Evolutionary conservation across 352 stramenopile genomes (phyloP).

Genomic region (Phytophthora pluvialis): DNA sequence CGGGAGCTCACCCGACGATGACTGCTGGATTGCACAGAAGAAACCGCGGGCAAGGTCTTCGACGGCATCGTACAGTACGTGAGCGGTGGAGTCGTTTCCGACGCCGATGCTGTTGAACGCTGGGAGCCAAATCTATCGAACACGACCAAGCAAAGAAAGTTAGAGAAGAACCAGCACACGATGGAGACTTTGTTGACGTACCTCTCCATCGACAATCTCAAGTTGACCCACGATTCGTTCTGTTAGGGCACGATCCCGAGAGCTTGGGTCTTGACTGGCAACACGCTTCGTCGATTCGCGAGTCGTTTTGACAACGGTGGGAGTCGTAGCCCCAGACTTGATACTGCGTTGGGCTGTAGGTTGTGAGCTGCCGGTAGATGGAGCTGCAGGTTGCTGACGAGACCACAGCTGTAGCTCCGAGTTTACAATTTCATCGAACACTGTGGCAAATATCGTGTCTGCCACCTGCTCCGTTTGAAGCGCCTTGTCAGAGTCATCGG

Average conservation of each 20-base stretch:
- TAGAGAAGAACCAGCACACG: not conserved
- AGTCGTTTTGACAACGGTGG: not conserved
- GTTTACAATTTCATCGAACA: slow-evolving; percentile 22
- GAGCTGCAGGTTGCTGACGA: not conserved
- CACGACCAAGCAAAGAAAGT: not conserved
- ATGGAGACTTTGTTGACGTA: not conserved
- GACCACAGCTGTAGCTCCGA: slow-evolving; percentile 32
- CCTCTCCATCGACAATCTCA: slow-evolving; percentile 30
- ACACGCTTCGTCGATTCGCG: not conserved
- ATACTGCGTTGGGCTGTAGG: not conserved
- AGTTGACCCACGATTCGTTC: slow-evolving; percentile 18
- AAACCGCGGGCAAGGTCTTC: slow-evolving; percentile 22
- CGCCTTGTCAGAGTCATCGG: slow-evolving; percentile 1
- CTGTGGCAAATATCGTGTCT: slow-evolving; percentile 21
- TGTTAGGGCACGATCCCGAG: slow-evolving; percentile 2
- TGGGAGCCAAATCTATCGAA: slow-evolving; percentile 30
- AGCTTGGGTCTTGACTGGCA: not conserved
- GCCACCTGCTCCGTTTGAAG: slow-evolving; percentile 15
- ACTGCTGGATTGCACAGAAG: slow-evolving; percentile 24
- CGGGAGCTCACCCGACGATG: not conserved
- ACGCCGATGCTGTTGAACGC: not conserved
- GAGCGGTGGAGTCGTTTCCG: slow-evolving; percentile 5
- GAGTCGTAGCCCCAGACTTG: not conserved
- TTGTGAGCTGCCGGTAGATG: not conserved
- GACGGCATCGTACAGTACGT: slow-evolving; percentile 32